Evolutionary conservation across 768 basidiomycete genomes (phyloP), one percentile per base, ranked within the genome.

Genomic region (Kwoniella sp.): DNA sequence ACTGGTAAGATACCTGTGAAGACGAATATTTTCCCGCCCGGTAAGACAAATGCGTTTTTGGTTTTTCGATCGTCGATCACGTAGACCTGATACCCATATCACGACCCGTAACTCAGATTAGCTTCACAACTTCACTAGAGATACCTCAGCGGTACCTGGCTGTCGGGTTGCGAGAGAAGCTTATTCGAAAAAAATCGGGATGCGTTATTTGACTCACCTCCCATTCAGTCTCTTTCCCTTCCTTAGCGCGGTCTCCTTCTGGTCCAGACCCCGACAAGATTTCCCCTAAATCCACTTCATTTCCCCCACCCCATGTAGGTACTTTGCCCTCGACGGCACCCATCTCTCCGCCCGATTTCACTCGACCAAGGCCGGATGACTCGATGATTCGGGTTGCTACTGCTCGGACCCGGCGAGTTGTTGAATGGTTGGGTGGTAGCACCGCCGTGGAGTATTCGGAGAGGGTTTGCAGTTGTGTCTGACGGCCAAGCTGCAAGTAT

Each of bases 1-100:
- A 93, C 81, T 0, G 90, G 90, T 2, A 96, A 78, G 36, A 96
- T 91, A 0, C 93, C 93, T 0, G 91, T 92, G 73, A 90, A 95
- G 10, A 97, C 90, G 30, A 92, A 84, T 57, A 96, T 87, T 54
- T 88, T 84, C 12, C 82, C 81, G 0, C 92, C 90, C 55, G 88
- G 88, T 2, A 83, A 80, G 8, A 89, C 90, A 79, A 89, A 85
- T 0, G 92, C 92, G 75, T 95, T 94, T 64, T 90, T 83, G 10
- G 85, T 82, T 47, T 84, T 85, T 21, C 81, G 80, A 67, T 92
- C 89, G 65, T 90, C 83, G 47, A 92, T 88, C 1, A 94, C 91
- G 51, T 90, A 82, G 0, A 93, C 83, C 70, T 90, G 83, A n/a
- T 10, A 44, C 8, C 10, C 24, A n/a, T n/a, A n/a, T n/a, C n/a